These are phyloP conservation scores for Entrophospora sp. DNA, from an alignment of 192 early-diverging fungal genomes.

Conservation along the genomic window DNA sequence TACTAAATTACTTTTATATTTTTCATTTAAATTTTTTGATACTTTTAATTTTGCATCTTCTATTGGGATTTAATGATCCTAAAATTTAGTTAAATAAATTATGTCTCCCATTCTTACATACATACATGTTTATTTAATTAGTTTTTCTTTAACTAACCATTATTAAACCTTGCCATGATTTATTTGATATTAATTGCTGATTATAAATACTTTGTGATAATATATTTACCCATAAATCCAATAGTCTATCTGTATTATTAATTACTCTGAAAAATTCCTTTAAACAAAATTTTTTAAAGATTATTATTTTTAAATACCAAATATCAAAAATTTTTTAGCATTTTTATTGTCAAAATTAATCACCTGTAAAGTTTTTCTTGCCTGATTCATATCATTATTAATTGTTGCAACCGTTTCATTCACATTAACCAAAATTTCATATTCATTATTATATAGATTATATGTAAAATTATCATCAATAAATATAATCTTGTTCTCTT, in stretches of 20 bases:
- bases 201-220: constrained; percentile 31
- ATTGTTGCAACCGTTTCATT: constrained; percentile 11
- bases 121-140: too few relatives aligned
- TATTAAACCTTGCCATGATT: constrained; percentile 26
- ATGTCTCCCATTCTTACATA: too few relatives aligned
- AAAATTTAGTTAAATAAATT: too few relatives aligned
- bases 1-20: too few relatives aligned
- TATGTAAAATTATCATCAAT: too few relatives aligned
- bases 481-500: too few relatives aligned
- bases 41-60: too few relatives aligned
- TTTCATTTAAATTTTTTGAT: too few relatives aligned
- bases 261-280: constrained; percentile 26
- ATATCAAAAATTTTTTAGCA: too few relatives aligned
- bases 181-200: constrained; percentile 25
- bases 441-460: too few relatives aligned
- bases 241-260: constrained; percentile 30
- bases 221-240: constrained; percentile 36
- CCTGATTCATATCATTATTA: constrained; percentile 5
- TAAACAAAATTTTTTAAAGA: not conserved
- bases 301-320: not conserved
- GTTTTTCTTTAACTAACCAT: constrained; percentile 25
- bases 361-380: constrained; percentile 5
- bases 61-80: too few relatives aligned
- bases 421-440: not conserved
- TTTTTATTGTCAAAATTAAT: too few relatives aligned